Conservation (phyloP, 805 yeast genomes). For the Candida orba region DNA sequence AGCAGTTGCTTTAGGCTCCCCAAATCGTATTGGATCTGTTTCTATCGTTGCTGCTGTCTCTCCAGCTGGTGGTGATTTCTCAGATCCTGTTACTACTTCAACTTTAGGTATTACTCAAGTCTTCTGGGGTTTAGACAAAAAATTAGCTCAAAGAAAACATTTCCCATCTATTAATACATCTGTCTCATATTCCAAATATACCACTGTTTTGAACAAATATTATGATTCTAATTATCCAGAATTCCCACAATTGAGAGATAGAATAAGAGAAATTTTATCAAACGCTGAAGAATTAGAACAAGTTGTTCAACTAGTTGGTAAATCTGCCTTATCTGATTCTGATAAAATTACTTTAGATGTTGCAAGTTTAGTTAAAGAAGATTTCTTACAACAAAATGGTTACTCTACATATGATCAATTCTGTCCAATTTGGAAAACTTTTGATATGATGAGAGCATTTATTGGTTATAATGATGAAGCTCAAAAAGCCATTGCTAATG, state of each 20-base stretch:
- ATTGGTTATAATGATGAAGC: conserved; percentile 93
- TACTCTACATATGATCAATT: conserved; percentile 96
- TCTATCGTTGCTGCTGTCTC: conserved; percentile 99
- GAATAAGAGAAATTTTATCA: conserved; percentile 88
- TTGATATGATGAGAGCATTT: conserved; percentile 95
- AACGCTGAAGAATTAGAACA: conserved; percentile 98
- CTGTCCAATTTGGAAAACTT: conserved; percentile 99
- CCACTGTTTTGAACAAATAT: conserved; percentile 75
- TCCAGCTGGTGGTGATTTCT: conserved; percentile 99
- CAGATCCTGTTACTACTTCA: conserved; percentile 98
- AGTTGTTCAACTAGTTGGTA: conserved; percentile 98
- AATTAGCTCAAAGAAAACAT: conserved; percentile 98
- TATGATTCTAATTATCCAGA: conserved; percentile 85
- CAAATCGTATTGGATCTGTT: conserved; percentile 94
- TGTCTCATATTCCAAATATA: conserved; percentile 94
- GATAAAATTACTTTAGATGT: conserved; percentile 97
- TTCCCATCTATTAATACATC: conserved; percentile 98
- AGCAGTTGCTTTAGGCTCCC: conserved; percentile 91
- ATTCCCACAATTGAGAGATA: conserved; percentile 83
- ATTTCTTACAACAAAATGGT: conserved; percentile 98
- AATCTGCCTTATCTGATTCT: conserved; percentile 92
- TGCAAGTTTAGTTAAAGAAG: conserved; percentile 87
- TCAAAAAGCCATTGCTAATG: conserved; percentile 90
- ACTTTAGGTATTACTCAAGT: conserved; percentile 99
- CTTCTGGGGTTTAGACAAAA: conserved; percentile 99